Evolutionary conservation across 306 rosid genomes (phyloP).

Genomic region (Corylus heterophylla): DNA sequence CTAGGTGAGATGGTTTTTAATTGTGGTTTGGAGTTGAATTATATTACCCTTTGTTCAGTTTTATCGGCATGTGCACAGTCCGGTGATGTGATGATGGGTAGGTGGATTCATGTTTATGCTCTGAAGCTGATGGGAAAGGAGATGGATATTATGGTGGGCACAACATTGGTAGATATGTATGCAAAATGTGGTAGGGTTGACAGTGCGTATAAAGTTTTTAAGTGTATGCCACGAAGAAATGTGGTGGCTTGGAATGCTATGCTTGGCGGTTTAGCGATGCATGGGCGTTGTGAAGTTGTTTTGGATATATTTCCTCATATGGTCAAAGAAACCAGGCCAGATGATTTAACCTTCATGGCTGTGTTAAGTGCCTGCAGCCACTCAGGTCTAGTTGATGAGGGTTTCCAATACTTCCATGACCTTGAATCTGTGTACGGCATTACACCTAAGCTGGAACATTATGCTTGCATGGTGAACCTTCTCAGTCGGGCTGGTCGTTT

Average conservation of each 20-base stretch:
- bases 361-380: slow-evolving; percentile 79
- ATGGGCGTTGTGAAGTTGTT: slow-evolving; percentile 51
- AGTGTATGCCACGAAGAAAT: slow-evolving; percentile 47
- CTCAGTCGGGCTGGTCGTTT: slow-evolving; percentile 68
- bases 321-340: slow-evolving; percentile 64
- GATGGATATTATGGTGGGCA: slow-evolving; percentile 55
- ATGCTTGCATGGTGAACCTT: slow-evolving; percentile 72
- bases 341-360: slow-evolving; percentile 63
- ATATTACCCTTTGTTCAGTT: slow-evolving; percentile 55
- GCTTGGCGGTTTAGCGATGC: slow-evolving; percentile 77
- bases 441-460: slow-evolving; percentile 61
- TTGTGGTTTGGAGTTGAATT: slow-evolving; percentile 47
- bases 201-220: slow-evolving; percentile 43
- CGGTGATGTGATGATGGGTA: slow-evolving; percentile 50
- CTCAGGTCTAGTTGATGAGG: slow-evolving; percentile 63
- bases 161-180: slow-evolving; percentile 73
- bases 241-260: slow-evolving; percentile 79
- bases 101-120: slow-evolving; percentile 75
- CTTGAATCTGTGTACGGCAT: slow-evolving; percentile 45
- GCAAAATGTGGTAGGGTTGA: slow-evolving; percentile 68
- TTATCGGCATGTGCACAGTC: slow-evolving; percentile 61
- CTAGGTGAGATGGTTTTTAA: slow-evolving; percentile 55
- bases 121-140: slow-evolving; percentile 48
- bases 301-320: slow-evolving; percentile 50
- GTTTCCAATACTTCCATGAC: slow-evolving; percentile 49